Conservation (phyloP, 1,284 basidiomycete genomes). For the Mycosarcoma maydis region DNA sequence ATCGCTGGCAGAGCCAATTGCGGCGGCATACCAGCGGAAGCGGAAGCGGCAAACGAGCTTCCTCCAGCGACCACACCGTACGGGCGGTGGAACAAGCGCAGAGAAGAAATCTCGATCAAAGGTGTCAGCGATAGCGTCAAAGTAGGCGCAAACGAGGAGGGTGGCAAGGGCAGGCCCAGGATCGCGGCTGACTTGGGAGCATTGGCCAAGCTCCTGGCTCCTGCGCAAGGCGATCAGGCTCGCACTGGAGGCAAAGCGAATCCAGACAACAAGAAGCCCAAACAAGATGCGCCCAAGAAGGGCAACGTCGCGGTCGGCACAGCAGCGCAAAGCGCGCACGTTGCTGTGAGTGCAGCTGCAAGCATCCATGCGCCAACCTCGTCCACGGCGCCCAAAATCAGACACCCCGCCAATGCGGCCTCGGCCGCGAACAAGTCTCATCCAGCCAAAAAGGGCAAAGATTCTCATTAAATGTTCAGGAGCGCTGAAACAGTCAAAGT, state of each 20-base stretch:
- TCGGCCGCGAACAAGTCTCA: too few relatives aligned
- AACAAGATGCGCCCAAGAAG: too few relatives aligned
- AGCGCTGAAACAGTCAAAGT: too few relatives aligned
- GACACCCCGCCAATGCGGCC: too few relatives aligned
- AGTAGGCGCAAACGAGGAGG: background rate
- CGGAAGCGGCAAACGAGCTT: background rate
- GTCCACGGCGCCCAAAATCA: too few relatives aligned
- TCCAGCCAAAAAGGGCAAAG: too few relatives aligned
- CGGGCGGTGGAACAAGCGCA: conserved; percentile 31
- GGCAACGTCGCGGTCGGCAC: too few relatives aligned
- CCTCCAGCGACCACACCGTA: conserved; percentile 37
- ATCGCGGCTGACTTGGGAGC: conserved; percentile 17
- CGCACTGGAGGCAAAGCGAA: background rate
- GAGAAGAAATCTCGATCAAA: conserved; percentile 5
- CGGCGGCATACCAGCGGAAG: conserved; percentile 13
- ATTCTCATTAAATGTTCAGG: too few relatives aligned
- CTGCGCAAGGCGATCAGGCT: background rate
- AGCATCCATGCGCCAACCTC: too few relatives aligned
- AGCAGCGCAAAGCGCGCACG: too few relatives aligned
- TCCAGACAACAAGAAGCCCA: background rate
- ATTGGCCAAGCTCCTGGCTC: conserved; percentile 15
- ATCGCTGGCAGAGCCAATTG: conserved; percentile 39
- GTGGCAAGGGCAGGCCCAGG: background rate
- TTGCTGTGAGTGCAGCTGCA: too few relatives aligned
- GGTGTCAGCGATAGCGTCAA: too few relatives aligned